Evolutionary conservation across 768 basidiomycete genomes (phyloP).

Genomic region (Hirschioporus abietinus): DNA sequence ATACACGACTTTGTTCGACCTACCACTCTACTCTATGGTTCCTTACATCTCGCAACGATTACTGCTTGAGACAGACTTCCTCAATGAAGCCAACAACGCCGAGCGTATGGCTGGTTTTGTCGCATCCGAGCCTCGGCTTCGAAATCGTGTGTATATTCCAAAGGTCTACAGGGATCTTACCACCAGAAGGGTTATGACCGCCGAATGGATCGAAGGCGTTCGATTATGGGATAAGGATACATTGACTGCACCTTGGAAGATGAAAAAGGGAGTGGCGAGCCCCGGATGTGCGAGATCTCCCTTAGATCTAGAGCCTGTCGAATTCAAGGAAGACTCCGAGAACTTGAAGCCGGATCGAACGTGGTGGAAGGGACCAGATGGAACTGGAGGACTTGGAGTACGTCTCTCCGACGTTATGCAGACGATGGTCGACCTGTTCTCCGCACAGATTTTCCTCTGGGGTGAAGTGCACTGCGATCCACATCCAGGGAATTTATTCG

Average conservation of each 20-base stretch:
- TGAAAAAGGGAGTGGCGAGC: conserved; percentile 41
- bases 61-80: conserved; percentile 77
- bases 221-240: conserved; percentile 61
- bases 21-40: conserved; percentile 78
- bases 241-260: conserved; percentile 32
- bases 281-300: conserved; percentile 3
- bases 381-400: conserved; percentile 2
- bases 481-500: conserved; percentile 67
- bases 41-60: conserved; percentile 73
- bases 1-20: conserved; percentile 76
- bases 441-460: conserved; percentile 88
- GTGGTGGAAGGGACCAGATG: conserved; percentile 4
- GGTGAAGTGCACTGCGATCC: conserved; percentile 83
- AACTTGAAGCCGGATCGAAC: neutral
- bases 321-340: neutral
- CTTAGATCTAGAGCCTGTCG: neutral
- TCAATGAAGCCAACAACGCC: conserved; percentile 75
- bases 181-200: conserved; percentile 74
- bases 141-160: conserved; percentile 1
- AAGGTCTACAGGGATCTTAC: conserved; percentile 65
- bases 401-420: conserved; percentile 58
- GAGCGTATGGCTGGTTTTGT: conserved; percentile 21
- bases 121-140: conserved; percentile 4
- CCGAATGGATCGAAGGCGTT: conserved; percentile 81
- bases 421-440: conserved; percentile 82